phyloP scores from a whole-genome alignment of 352 stramenopile genomes.

The Phytopythium delawarense region DNA sequence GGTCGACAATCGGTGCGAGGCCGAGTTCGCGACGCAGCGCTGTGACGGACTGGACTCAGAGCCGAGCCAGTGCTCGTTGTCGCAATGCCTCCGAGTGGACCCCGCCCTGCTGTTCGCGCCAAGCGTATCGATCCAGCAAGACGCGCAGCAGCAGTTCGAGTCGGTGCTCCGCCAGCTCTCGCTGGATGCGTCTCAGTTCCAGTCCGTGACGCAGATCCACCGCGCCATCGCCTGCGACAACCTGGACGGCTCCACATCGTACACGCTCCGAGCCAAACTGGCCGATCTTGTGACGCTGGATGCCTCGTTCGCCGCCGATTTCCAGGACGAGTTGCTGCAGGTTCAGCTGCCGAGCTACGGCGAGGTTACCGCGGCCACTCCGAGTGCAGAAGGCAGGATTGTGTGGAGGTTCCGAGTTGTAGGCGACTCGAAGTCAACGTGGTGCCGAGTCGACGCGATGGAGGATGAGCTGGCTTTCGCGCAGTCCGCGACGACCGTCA shows the following conservation, averaged over 20 bases:
- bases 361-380: not conserved
- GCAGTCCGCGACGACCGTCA: conserved; percentile 39
- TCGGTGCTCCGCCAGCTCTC: conserved; percentile 31
- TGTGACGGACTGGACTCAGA: conserved; percentile 28
- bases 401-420: conserved; percentile 1
- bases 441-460: conserved; percentile 20
- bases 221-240: conserved; percentile 42
- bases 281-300: conserved; percentile 17
- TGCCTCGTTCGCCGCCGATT: not conserved
- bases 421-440: not conserved
- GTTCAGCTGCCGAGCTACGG: conserved; percentile 1
- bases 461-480: conserved; percentile 32
- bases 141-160: conserved; percentile 27
- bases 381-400: not conserved
- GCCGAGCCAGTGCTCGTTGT: conserved; percentile 25
- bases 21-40: conserved; percentile 31
- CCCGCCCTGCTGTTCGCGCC: conserved; percentile 42
- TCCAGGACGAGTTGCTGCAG: conserved; percentile 5
- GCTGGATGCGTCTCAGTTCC: conserved; percentile 24
- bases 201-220: conserved; percentile 61
- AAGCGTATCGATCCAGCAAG: conserved; percentile 23
- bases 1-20: conserved; percentile 56
- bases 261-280: conserved; percentile 26
- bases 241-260: conserved; percentile 28
- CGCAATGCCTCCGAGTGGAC: conserved; percentile 56